Base-by-base conservation (phyloP, 768 basidiomycete species). In the Chalciporus sphaerocephalus region DNA sequence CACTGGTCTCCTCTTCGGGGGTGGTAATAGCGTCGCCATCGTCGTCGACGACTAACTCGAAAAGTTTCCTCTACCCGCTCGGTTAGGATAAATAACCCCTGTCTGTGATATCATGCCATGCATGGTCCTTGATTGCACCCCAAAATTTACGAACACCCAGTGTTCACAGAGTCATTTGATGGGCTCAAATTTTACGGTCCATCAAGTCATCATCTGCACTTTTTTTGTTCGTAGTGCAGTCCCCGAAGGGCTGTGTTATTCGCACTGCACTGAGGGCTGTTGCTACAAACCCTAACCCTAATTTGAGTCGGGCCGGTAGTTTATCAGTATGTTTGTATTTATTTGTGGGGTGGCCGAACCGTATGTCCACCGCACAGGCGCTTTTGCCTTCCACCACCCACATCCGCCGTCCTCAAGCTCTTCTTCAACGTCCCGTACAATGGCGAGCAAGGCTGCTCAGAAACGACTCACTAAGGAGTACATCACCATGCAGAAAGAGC, bases 401-500 rank as follows among this genome's bases (percentile, higher is more conserved):
- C 60, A 17, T 38, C 45, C 33, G 25, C 37, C 42, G 23, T 37
- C 2, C 32, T 41, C 42, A 24, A 36, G 20, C 20, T 38, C 16
- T 22, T 22, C 45, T 18, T 38, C 36, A 39, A 17, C 27, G 4
- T 39, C 17, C 42, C 12, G 51, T 38, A 55, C 48, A 37, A 92
- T 92, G 88, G 87, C 90, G 34, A 84, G 79, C 65, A 91, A 91
- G 72, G 84, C 88, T 44, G 88, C 89, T 45, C 80, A 86, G 65
- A 92, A 88, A 73, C 85, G 89, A 61, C 79, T 91, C 50, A 72
- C 75, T 27, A 92, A 95, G 69, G 94, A 97, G 73, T 93, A 86
- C 69, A 80, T 88, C 57, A 73, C 79, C 39, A 95, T 97, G 89
- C 92, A 95, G 70, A 86, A 72, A 60, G 85, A 88, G 50, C 92